Evolutionary conservation across 345 rosid genomes (phyloP).

Genomic region (Populus alba): DNA sequence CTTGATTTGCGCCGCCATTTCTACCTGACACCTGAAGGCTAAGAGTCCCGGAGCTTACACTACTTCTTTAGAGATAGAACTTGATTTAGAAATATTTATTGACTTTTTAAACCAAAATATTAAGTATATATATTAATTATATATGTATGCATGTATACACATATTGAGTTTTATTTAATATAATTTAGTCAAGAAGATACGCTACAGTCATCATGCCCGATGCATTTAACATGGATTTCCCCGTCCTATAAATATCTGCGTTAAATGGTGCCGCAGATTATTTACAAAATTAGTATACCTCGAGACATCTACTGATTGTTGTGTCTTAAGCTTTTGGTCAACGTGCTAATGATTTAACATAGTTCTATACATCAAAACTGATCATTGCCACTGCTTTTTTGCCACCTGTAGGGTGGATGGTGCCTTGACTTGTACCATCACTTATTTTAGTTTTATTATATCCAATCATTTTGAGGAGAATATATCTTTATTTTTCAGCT

Average conservation of each 20-base stretch:
- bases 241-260: background rate
- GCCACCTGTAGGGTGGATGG: conserved; percentile 14
- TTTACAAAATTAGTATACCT: conserved; percentile 1
- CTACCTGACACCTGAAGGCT: conserved; percentile 13
- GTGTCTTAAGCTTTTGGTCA: conserved; percentile 31
- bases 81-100: conserved; percentile 23
- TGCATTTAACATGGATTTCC: conserved; percentile 1
- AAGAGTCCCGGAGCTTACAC: conserved; percentile 16
- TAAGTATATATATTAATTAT: background rate
- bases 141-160: background rate
- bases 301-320: background rate
- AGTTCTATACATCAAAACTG: background rate
- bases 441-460: background rate
- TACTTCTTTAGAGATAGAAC: conserved; percentile 12
- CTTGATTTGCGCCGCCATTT: conserved; percentile 45
- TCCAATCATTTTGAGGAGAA: background rate
- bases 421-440: background rate
- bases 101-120: conserved; percentile 8
- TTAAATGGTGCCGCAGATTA: background rate
- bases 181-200: conserved; percentile 1
- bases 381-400: background rate
- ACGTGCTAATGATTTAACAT: conserved; percentile 8
- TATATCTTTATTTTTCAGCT: conserved; percentile 25
- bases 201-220: background rate
- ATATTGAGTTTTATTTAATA: background rate